phyloP scores from a whole-genome alignment of 176 grass and related monocot species.

The bread wheat (Triticum aestivum) region DNA sequence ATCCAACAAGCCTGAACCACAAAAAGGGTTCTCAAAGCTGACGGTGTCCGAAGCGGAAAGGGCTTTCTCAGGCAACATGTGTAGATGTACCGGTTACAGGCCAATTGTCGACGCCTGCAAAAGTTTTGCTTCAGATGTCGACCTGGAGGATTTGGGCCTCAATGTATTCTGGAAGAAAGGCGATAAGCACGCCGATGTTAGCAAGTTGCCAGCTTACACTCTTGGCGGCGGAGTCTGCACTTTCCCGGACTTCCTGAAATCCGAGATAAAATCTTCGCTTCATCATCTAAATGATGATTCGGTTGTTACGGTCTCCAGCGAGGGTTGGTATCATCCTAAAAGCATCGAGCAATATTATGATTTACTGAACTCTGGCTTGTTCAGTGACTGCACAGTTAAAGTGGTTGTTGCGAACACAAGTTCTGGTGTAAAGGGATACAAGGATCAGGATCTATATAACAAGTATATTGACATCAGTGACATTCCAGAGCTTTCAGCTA shows the following conservation, averaged over 20 bases:
- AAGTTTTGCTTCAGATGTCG: slow-evolving; percentile 77
- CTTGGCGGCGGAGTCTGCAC: slow-evolving; percentile 47
- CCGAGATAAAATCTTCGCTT: slow-evolving; percentile 38
- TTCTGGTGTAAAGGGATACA: slow-evolving; percentile 55
- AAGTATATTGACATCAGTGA: slow-evolving; percentile 64
- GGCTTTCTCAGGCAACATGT: slow-evolving; percentile 72
- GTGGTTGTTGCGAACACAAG: slow-evolving; percentile 66
- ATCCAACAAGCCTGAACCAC: slow-evolving; percentile 53
- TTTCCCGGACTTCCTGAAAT: slow-evolving; percentile 64
- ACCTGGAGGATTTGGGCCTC: slow-evolving; percentile 77
- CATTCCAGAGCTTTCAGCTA: slow-evolving; percentile 57
- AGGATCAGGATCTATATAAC: slow-evolving; percentile 51
- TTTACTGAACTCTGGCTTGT: slow-evolving; percentile 34
- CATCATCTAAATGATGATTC: not conserved
- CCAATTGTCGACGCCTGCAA: slow-evolving; percentile 80
- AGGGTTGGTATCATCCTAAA: slow-evolving; percentile 59
- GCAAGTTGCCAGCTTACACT: slow-evolving; percentile 50
- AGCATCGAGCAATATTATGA: slow-evolving; percentile 48
- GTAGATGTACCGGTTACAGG: slow-evolving; percentile 74
- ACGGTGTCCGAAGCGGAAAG: slow-evolving; percentile 56
- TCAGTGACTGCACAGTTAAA: slow-evolving; percentile 39
- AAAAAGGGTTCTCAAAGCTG: slow-evolving; percentile 66
- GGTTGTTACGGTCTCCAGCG: not conserved
- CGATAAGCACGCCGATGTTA: slow-evolving; percentile 34
- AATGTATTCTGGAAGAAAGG: slow-evolving; percentile 75